phyloP scores from a whole-genome alignment of 306 rosid genomes.

The Macrotyloma uniflorum region DNA sequence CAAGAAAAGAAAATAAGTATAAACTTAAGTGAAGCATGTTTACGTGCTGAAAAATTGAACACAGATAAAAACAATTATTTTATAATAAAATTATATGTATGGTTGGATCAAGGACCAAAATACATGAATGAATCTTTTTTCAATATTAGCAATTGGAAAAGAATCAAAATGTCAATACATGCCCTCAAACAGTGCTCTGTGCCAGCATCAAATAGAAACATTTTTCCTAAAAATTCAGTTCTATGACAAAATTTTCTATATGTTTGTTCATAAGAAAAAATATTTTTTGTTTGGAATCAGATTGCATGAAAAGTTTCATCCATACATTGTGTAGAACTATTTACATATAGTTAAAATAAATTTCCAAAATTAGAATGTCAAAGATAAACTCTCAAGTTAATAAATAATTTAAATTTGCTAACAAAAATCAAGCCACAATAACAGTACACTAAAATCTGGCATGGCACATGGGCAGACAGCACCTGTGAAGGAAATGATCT shows the following conservation, averaged over 20 bases:
- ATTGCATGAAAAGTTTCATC: conserved; percentile 5
- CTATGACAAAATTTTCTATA: not conserved
- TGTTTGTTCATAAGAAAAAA: not conserved
- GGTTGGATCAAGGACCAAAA: conserved; percentile 19
- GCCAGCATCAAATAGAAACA: not conserved
- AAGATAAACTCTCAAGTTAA: not conserved
- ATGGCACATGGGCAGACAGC: not conserved
- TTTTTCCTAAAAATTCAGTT: not conserved
- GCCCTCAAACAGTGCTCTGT: not conserved
- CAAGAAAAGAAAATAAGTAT: conserved; percentile 28
- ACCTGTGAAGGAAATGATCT: not conserved
- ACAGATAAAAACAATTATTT: conserved; percentile 1
- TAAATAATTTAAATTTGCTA: not conserved
- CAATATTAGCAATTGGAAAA: not conserved
- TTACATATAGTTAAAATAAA: not conserved
- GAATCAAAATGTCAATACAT: conserved; percentile 3
- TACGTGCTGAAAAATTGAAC: not conserved
- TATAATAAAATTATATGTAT: not conserved
- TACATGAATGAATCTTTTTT: conserved; percentile 21
- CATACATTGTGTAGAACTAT: not conserved
- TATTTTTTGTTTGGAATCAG: not conserved
- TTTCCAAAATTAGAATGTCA: not conserved
- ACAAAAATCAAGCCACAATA: not conserved
- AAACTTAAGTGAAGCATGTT: not conserved
- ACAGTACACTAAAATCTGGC: not conserved